These are phyloP conservation scores for Candida glaebosa DNA, from an alignment of 805 yeast species.

Conservation along the genomic window DNA sequence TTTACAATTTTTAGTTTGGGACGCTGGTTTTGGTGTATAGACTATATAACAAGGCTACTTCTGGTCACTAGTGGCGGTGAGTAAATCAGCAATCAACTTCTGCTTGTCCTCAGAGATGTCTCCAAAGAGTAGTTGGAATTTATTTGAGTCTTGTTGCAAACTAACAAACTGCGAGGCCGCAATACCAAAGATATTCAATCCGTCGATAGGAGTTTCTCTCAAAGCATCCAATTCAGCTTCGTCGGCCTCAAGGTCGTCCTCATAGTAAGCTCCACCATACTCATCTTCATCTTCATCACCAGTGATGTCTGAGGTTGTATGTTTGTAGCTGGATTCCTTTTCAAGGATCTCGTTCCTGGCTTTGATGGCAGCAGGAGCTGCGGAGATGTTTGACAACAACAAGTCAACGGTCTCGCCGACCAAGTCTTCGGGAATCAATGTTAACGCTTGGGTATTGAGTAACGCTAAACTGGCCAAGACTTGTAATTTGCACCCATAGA, in stretches of 20 bases:
- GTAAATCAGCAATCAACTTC: slow-evolving; percentile 26
- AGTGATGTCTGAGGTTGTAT: slow-evolving; percentile 12
- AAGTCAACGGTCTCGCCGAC: slow-evolving; percentile 37
- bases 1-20: too few relatives aligned
- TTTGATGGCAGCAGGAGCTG: slow-evolving; percentile 47
- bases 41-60: slow-evolving; percentile 7
- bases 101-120: slow-evolving; percentile 33
- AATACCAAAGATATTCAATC: slow-evolving; percentile 64
- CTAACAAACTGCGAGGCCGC: slow-evolving; percentile 53
- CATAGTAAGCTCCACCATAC: slow-evolving; percentile 27
- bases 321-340: slow-evolving; percentile 33
- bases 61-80: slow-evolving; percentile 20
- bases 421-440: slow-evolving; percentile 30
- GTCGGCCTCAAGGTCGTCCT: slow-evolving; percentile 46
- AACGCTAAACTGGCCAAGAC: slow-evolving; percentile 44
- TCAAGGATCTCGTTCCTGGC: slow-evolving; percentile 43
- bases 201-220: slow-evolving; percentile 75
- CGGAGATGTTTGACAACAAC: slow-evolving; percentile 39
- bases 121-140: slow-evolving; percentile 49
- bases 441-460: slow-evolving; percentile 25
- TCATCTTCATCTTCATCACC: slow-evolving; percentile 28
- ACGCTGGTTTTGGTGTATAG: too few relatives aligned
- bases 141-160: slow-evolving; percentile 45
- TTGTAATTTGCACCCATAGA: slow-evolving; percentile 53
- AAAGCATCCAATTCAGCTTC: slow-evolving; percentile 83